Conservation (phyloP, 148 eudicot species). For the Gaultheria prostrata region DNA sequence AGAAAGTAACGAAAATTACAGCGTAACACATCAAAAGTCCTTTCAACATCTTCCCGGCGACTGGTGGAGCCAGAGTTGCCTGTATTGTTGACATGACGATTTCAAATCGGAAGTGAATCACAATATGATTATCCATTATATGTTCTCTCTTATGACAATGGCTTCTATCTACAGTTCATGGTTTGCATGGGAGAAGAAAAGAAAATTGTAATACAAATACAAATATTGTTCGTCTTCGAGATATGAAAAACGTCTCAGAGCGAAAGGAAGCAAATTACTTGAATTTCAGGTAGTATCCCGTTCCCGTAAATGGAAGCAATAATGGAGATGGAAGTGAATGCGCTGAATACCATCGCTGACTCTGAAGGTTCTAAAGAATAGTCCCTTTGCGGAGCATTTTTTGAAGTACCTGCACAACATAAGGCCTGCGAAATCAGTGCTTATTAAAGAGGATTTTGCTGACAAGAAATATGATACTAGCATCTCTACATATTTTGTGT, state of each 20-base stretch:
- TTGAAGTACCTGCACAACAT: conserved; percentile 47
- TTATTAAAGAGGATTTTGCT: not conserved
- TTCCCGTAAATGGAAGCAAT: conserved; percentile 91
- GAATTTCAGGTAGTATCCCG: conserved; percentile 96
- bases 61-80: conserved; percentile 98
- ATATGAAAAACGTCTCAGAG: not conserved
- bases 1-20: conserved; percentile 78
- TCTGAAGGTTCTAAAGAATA: conserved; percentile 60
- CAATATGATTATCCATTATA: not conserved
- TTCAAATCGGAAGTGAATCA: not conserved
- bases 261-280: conserved; percentile 37
- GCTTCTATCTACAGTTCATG: not conserved
- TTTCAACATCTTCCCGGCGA: conserved; percentile 91
- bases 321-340: conserved; percentile 91
- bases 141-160: not conserved
- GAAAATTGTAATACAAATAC: not conserved
- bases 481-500: not conserved
- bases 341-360: conserved; percentile 52
- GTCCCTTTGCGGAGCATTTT: conserved; percentile 63
- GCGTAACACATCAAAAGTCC: conserved; percentile 81
- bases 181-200: not conserved
- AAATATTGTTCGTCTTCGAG: not conserved
- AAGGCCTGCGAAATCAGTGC: not conserved
- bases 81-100: conserved; percentile 21
- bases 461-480: not conserved